A percentile compares a stretch with the other conserved stretches of the same genome.
phyloP scores from a whole-genome alignment of 768 basidiomycete species.

The Mycena kentingensis region DNA sequence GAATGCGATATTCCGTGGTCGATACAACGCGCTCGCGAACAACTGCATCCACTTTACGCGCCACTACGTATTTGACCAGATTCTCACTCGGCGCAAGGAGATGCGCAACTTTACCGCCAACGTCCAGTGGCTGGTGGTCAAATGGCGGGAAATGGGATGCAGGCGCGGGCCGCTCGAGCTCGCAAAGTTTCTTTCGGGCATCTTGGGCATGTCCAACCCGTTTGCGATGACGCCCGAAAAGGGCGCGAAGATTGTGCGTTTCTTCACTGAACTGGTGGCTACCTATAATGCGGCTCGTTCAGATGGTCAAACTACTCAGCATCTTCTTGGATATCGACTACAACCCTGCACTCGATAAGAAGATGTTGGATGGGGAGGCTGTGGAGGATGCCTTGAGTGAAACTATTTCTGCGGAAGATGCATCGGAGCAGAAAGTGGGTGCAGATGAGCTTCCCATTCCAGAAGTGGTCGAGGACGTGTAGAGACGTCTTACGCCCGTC shows the following conservation, averaged over 20 bases:
- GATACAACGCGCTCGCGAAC: slow-evolving; percentile 20
- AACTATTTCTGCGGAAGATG: too few relatives aligned
- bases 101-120: slow-evolving; percentile 7
- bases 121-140: slow-evolving; percentile 17
- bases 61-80: slow-evolving; percentile 20
- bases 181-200: slow-evolving; percentile 14
- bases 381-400: too few relatives aligned
- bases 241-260: slow-evolving; percentile 18
- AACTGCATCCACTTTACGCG: slow-evolving; percentile 24
- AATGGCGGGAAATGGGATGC: slow-evolving; percentile 18
- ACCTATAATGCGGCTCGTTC: background rate
- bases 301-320: slow-evolving; percentile 22
- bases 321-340: slow-evolving; percentile 18
- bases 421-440: too few relatives aligned
- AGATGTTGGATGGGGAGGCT: slow-evolving; percentile 13
- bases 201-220: slow-evolving; percentile 15
- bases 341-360: slow-evolving; percentile 18
- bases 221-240: slow-evolving; percentile 16
- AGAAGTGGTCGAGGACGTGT: too few relatives aligned
- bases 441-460: too few relatives aligned
- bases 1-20: slow-evolving; percentile 9
- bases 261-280: background rate
- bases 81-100: slow-evolving; percentile 9
- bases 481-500: too few relatives aligned
- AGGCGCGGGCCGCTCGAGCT: slow-evolving; percentile 14